Evolutionary conservation across 2,329 filamentous ascomycete species (phyloP), one percentile per base, ranked within the genome.

Genomic region (Hymenoscyphus repandus): DNA sequence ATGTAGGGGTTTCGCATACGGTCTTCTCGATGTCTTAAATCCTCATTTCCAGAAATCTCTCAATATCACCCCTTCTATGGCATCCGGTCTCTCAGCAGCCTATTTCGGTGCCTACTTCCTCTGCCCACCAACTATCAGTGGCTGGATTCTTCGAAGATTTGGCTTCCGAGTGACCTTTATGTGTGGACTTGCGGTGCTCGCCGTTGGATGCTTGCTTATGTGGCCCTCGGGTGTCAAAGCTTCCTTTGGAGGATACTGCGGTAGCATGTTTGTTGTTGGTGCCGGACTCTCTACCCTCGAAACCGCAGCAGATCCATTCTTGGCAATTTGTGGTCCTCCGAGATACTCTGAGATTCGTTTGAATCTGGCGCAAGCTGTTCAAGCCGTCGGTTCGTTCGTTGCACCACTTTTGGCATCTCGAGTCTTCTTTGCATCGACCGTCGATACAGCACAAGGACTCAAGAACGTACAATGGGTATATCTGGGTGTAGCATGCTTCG

Each of bases 401-500:
- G 85, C 85, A 0, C 86, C 87, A 1, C 79, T 89, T 0, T 73
- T 90, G 7, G 87, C 84, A 39, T 85, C 83, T 1, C 83, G 84
- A 53, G 84, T 86, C 50, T 86, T 90, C 69, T 90, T 90, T 70
- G 78, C 76, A 50, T 73, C 76, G 52, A 76, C 90, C 69, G 73
- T 76, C 50, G 76, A 79, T 47, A 72, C 77, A 9, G 45, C 37
- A 15, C 47, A 56, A 32, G 56, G 55, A 38, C 50, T 60, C 31
- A 74, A 75, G 57, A 82, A 83, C 50, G 86, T 90, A 1, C 85
- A 90, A 67, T 90, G 83, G 80, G 83, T 88, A 0, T 90, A 90
- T 59, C 76, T 88, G 3, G 79, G 82, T 42, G 87, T 90, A 53
- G 85, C 83, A 3, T 72, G 78, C 62, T 90, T 90, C 55, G 86